phyloP scores from a whole-genome alignment of 208 protist genomes.

The Crithidia sp. region DNA sequence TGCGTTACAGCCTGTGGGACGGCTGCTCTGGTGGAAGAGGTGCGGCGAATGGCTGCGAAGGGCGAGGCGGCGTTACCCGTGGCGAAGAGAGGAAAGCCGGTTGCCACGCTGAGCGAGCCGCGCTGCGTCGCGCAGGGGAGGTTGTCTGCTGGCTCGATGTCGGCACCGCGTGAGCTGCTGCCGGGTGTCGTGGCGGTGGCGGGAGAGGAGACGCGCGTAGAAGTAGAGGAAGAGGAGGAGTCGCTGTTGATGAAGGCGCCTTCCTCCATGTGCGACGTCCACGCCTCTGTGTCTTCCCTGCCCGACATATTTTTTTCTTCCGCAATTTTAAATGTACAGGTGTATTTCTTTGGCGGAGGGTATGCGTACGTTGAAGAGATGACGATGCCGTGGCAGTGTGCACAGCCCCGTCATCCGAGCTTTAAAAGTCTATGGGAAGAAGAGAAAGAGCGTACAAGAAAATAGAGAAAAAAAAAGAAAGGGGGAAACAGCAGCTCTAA shows the following conservation, averaged over 20 bases:
- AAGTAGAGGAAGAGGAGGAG: background rate
- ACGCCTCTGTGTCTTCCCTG: no score
- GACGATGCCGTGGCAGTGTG: no score
- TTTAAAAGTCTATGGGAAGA: conserved; percentile 3
- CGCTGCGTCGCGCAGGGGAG: conserved; percentile 14
- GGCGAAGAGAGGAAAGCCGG: conserved; percentile 4
- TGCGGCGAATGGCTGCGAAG: background rate
- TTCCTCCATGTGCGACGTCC: no score
- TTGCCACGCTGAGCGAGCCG: background rate
- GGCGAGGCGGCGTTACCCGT: background rate
- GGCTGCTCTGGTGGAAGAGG: background rate
- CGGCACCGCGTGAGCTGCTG: background rate
- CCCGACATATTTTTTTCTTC: no score
- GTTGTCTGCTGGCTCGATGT: background rate
- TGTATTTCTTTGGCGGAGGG: no score
- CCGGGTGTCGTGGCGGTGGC: background rate
- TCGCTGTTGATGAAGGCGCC: no score
- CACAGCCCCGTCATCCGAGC: no score
- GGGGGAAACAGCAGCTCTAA: conserved; percentile 7
- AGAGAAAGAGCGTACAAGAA: conserved; percentile 5
- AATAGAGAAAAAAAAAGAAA: conserved; percentile 16
- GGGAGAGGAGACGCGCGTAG: background rate
- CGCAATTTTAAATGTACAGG: no score
- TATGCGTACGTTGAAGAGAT: no score
- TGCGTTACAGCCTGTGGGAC: background rate